Evolutionary conservation across 176 grass and related monocot species (phyloP).

Genomic region (Urochloa ruziziensis): DNA sequence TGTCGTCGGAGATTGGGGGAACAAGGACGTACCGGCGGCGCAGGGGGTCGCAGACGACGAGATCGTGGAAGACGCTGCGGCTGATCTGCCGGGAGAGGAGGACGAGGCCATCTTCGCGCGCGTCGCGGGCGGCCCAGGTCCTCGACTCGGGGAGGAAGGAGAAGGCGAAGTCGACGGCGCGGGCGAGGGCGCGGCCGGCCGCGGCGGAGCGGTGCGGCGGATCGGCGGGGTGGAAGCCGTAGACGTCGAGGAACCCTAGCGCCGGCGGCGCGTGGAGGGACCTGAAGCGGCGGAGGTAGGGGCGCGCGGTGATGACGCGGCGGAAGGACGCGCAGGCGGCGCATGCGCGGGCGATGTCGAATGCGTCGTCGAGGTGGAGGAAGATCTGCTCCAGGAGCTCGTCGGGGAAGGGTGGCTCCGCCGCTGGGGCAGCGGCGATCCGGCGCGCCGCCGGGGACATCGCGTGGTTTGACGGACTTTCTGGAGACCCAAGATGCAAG

Average conservation of each 20-base stretch:
- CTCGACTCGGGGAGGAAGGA: background rate
- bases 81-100: background rate
- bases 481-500: no score
- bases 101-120: background rate
- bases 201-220: background rate
- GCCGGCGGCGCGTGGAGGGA: background rate
- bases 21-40: background rate
- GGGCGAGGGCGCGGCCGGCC: background rate
- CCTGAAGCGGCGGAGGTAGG: background rate
- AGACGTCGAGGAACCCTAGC: background rate
- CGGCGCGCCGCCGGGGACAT: no score
- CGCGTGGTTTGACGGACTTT: no score
- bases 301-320: background rate
- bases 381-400: background rate
- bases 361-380: background rate
- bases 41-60: background rate
- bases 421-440: no score
- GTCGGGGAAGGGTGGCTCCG: background rate
- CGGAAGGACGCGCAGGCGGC: background rate
- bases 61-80: background rate
- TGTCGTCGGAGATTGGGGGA: no score
- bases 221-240: background rate
- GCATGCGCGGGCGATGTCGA: background rate
- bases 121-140: rapidly evolving
- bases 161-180: background rate